These are phyloP conservation scores for Aspergillus fischeri DNA, from an alignment of 2,329 filamentous ascomycete genomes.

Conservation along the genomic window DNA sequence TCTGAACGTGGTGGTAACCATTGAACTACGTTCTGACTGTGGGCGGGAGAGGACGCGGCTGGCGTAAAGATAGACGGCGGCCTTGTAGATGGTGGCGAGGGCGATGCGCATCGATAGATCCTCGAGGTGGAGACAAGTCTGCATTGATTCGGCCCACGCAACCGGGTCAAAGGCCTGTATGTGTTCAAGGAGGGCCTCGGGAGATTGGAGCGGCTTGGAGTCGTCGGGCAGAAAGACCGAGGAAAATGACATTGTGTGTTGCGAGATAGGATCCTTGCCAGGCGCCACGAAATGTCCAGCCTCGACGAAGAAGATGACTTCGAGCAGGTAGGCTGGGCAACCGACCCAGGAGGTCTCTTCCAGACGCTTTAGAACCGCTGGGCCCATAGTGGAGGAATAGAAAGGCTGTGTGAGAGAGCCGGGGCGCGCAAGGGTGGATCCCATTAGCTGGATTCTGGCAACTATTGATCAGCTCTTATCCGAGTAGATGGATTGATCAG, in stretches of 20 bases:
- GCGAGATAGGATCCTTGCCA: slow-evolving; percentile 19
- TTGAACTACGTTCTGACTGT: slow-evolving; percentile 16
- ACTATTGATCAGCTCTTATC: neutral
- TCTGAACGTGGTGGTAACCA: slow-evolving; percentile 21
- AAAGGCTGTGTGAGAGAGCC: slow-evolving; percentile 38
- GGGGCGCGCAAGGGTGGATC: slow-evolving; percentile 38
- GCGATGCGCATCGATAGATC: slow-evolving; percentile 46
- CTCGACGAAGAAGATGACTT: slow-evolving; percentile 39
- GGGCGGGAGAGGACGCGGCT: slow-evolving; percentile 35
- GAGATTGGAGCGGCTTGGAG: slow-evolving; percentile 28
- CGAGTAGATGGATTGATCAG: neutral
- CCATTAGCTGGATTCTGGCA: slow-evolving; percentile 39
- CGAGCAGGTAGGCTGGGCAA: slow-evolving; percentile 39
- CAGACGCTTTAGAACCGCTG: slow-evolving; percentile 34
- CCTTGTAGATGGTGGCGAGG: slow-evolving; percentile 41
- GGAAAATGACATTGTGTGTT: slow-evolving; percentile 25
- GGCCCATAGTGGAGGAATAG: slow-evolving; percentile 34
- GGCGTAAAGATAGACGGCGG: slow-evolving; percentile 39
- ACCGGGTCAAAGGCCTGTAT: slow-evolving; percentile 38
- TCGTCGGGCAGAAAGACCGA: slow-evolving; percentile 23
- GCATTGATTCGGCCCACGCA: slow-evolving; percentile 36
- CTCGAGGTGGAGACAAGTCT: slow-evolving; percentile 42
- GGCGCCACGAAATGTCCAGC: slow-evolving; percentile 33
- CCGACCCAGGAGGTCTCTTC: slow-evolving; percentile 40
- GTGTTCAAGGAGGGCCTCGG: slow-evolving; percentile 30